These are phyloP conservation scores for Saturnispora silvae DNA, from an alignment of 805 yeast genomes.

Conservation along the genomic window DNA sequence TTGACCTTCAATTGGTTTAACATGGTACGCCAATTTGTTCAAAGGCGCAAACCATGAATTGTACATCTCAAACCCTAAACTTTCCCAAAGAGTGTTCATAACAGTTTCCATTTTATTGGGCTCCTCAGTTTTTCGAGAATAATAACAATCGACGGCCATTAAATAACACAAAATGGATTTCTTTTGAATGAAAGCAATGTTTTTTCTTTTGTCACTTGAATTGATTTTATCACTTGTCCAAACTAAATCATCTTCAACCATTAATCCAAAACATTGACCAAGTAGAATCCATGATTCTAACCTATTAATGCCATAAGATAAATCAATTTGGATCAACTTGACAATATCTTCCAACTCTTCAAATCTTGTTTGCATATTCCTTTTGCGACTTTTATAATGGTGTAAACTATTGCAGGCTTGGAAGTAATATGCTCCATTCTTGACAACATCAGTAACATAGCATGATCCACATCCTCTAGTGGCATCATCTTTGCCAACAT, in stretches of 20 bases:
- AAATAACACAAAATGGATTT: conserved; percentile 62
- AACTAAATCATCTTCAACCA: conserved; percentile 83
- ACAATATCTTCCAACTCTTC: conserved; percentile 74
- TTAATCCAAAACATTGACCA: conserved; percentile 66
- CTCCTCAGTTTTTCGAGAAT: conserved; percentile 15
- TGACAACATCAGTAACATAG: too few relatives aligned
- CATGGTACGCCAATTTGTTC: conserved; percentile 48
- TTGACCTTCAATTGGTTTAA: conserved; percentile 10
- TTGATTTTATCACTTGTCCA: conserved; percentile 84
- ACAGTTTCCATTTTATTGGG: conserved; percentile 25
- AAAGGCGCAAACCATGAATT: conserved; percentile 53
- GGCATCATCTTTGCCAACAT: too few relatives aligned
- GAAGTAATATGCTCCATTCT: conserved; percentile 54
- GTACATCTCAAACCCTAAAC: conserved; percentile 48
- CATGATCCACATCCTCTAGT: too few relatives aligned
- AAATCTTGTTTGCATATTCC: conserved; percentile 69
- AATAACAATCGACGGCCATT: conserved; percentile 50
- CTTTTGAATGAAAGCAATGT: conserved; percentile 56
- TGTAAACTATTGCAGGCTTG: conserved; percentile 61
- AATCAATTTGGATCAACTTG: conserved; percentile 52
- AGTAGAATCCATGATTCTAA: conserved; percentile 80
- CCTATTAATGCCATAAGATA: conserved; percentile 54
- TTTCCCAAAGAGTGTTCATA: conserved; percentile 37
- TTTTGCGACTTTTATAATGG: conserved; percentile 59
- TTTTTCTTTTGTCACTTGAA: conserved; percentile 44